A percentile compares a stretch with the other conserved stretches of the same genome.
phyloP scores from a whole-genome alignment of 1,139 yeast species.

The Yamadazyma buinensis region DNA sequence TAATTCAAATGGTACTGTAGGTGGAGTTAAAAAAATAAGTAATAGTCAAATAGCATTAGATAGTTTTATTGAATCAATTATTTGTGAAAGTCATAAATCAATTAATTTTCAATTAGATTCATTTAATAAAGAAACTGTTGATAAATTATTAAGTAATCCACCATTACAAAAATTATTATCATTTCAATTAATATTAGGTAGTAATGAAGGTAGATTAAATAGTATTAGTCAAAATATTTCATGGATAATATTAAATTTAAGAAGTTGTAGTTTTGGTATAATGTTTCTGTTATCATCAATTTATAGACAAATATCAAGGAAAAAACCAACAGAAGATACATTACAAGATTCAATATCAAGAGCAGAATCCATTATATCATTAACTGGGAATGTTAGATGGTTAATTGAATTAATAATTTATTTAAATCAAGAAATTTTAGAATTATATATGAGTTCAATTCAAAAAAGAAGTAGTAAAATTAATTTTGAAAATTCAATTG shows the following conservation, averaged over 20 bases:
- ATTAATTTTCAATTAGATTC: constrained; percentile 64
- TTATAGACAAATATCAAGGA: constrained; percentile 52
- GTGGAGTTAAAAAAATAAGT: too few species aligned
- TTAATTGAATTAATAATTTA: constrained; percentile 65
- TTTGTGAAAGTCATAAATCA: constrained; percentile 66
- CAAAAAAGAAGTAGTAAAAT: constrained; percentile 22
- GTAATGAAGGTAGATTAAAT: constrained; percentile 37
- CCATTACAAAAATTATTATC: constrained; percentile 65
- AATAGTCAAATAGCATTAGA: constrained; percentile 21
- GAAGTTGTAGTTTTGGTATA: constrained; percentile 70
- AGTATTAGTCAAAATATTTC: constrained; percentile 56
- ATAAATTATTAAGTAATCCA: constrained; percentile 67
- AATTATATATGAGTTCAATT: constrained; percentile 23
- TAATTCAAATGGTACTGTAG: too few species aligned
- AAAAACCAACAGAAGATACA: constrained; percentile 47
- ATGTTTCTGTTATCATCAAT: constrained; percentile 68
- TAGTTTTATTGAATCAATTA: constrained; percentile 40
- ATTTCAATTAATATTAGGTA: constrained; percentile 66
- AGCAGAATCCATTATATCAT: constrained; percentile 55
- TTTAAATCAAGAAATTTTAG: constrained; percentile 63
- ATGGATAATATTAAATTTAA: constrained; percentile 62
- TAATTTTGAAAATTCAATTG: constrained; percentile 33
- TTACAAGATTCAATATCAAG: constrained; percentile 52
- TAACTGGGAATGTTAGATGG: constrained; percentile 78
- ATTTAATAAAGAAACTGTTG: constrained; percentile 63